A percentile compares a stretch with the other conserved stretches of the same genome.
These are phyloP conservation scores for Hibiscus mutabilis DNA, from an alignment of 345 rosid species.

Conservation along the genomic window DNA sequence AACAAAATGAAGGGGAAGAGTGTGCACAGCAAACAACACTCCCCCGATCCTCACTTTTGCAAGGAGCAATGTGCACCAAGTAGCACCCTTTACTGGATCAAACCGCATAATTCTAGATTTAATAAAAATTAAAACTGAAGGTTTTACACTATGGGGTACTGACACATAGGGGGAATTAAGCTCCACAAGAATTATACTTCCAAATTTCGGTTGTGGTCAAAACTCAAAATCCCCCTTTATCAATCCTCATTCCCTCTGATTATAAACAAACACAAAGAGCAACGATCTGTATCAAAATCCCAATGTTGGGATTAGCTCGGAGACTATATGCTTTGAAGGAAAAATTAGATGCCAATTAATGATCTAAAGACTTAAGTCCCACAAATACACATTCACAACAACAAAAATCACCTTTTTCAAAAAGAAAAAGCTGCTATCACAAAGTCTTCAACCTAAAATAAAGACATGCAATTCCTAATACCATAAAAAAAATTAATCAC, in stretches of 20 bases:
- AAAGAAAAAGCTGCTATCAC: neutral
- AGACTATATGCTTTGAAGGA: neutral
- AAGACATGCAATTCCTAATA: slow-evolving; percentile 17
- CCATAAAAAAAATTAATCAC: neutral
- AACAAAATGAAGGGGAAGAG: neutral
- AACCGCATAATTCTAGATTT: neutral
- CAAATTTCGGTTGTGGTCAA: neutral
- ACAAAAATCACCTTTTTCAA: neutral
- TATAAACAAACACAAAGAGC: neutral
- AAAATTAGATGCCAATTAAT: neutral
- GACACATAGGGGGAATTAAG: neutral
- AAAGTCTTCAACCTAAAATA: neutral
- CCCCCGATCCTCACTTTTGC: neutral
- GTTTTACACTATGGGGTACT: neutral
- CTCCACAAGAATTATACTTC: neutral
- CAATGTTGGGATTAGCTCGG: neutral
- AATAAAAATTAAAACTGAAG: neutral
- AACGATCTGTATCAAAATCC: neutral
- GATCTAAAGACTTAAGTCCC: slow-evolving; percentile 4
- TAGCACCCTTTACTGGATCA: neutral
- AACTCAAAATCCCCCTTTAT: neutral
- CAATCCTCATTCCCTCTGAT: slow-evolving; percentile 8
- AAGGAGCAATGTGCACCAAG: neutral
- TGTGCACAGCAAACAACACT: neutral
- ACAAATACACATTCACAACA: slow-evolving; percentile 10